Base-by-base conservation (phyloP, 306 rosid genomes). In the Cyclanthera cordifolia region DNA sequence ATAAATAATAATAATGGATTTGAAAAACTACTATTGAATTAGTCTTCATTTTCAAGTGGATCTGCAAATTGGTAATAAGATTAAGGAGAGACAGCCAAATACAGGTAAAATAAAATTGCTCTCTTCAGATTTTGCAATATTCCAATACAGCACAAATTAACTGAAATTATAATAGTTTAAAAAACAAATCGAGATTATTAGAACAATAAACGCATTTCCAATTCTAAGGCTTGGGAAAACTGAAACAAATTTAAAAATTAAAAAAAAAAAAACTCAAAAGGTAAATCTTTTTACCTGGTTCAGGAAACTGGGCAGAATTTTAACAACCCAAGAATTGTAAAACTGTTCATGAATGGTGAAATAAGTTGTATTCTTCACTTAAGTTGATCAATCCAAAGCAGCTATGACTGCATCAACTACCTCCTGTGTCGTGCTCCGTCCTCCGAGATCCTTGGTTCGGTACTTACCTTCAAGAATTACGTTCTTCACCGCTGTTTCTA, bases 371-470 rank as follows among this genome's bases (percentile, higher is more conserved):
- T 39, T 43, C 70, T 64, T 53, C 70, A 20, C 43, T 23, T 34
- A 34, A 15, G 8, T 48, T 67, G 69, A 70, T 92, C 87, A 92
- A 66, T 83, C 81, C 45, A 93, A 78, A 20, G 85, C 82, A 61
- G 81, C 81, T 39, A 89, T 69, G 14, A 93, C 95, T 13, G 95
- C 95, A 69, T 89, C 94, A 61, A 79, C 79, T n/a, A 93, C 89
- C 79, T 93, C 94, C 75, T 89, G 89, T 8, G 96, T 93, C 47
- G 82, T 76, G 80, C 98, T 85, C 50, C 39, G 54, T 34, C 96
- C 98, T 32, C 98, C 98, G 24, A 93, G 96, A 77, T 89, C 98
- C 55, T 84, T 89, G 7, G 98, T 87, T 46, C 90, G 76, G 77
- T 76, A 46, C 53, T 83, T 80, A 30, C 98, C 96, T 65, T 87